Base-by-base conservation (phyloP, 108 stramenopile genomes). In the Seminavis robusta region DNA sequence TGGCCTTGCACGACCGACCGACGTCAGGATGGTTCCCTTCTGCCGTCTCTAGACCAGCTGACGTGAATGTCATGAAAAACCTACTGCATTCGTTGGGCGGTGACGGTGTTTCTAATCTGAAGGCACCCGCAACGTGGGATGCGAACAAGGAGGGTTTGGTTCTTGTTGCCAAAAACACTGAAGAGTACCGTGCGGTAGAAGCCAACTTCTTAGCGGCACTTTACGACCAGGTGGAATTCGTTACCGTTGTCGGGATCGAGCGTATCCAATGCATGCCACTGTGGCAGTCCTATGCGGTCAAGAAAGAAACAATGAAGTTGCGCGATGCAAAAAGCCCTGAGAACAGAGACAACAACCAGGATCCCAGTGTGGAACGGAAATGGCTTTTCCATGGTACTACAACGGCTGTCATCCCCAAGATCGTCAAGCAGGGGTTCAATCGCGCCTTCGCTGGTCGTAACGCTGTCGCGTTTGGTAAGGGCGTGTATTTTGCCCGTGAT, bases 401-500 rank as follows among this genome's bases (percentile, higher is more conserved):
- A 30, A 4, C 6, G 33, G 53, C 20, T 4, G 37, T 39, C 4
- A 4, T 55, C 3, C 23, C 20, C 2, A 55, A 55, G 34, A 55
- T 55, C 34, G 4, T 39, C 33, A 38, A 17, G 31, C 53, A 55
- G 34, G 53, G 53, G 2, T 55, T 55, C 53, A 39, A 55, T 42
- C 53, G 53, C 16, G 23, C 33, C 34, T 55, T 55, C 37, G 37
- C 39, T 24, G 53, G 53, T 16, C 20, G 41, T n/a, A 33, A 55
- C 34, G 53, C 53, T n/a, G 41, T 25, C 19, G 16, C 17, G 19
- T 39, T 36, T 25, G 53, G 53, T 33, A 55, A 39, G 53, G 53
- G 53, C 31, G 53, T 55, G 23, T 55, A 55, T 33, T 55, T 55
- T 42, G 53, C 53, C 21, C 36, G 33, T n/a, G 37, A 55, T 33